These are phyloP conservation scores for Teunomyces kruisii DNA, from an alignment of 805 yeast genomes.

Conservation along the genomic window DNA sequence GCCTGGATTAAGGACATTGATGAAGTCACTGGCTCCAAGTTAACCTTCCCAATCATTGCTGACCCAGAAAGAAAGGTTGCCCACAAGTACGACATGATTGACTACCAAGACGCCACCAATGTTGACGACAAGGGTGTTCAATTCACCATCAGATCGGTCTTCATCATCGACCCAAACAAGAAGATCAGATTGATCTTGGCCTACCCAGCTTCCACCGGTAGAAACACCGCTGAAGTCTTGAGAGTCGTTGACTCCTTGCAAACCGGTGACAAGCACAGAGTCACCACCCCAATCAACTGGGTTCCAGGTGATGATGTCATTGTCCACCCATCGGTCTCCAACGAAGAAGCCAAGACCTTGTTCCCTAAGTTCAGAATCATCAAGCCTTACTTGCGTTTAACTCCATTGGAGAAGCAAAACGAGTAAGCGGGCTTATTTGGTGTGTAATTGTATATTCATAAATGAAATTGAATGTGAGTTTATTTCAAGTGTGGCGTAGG, in stretches of 20 bases:
- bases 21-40: conserved; percentile 74
- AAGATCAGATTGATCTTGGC: conserved; percentile 83
- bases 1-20: conserved; percentile 91
- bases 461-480: background rate
- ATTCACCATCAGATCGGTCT: conserved; percentile 89
- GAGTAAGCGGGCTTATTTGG: conserved; percentile 7
- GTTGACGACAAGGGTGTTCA: conserved; percentile 66
- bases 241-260: conserved; percentile 89
- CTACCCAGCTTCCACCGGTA: conserved; percentile 92
- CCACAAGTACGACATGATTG: conserved; percentile 82
- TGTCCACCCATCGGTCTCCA: conserved; percentile 81
- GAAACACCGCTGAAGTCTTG: conserved; percentile 90
- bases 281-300: conserved; percentile 94
- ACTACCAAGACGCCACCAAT: conserved; percentile 77
- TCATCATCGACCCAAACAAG: conserved; percentile 86
- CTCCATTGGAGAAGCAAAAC: conserved; percentile 40
- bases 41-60: conserved; percentile 88
- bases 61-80: conserved; percentile 85
- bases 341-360: conserved; percentile 67
- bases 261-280: conserved; percentile 76
- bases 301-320: conserved; percentile 85
- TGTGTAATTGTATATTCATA: conserved; percentile 10
- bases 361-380: conserved; percentile 84
- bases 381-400: conserved; percentile 84
- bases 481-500: background rate